Base-by-base conservation (phyloP, 1,284 basidiomycete genomes). In the Prillingera fragicola region DNA sequence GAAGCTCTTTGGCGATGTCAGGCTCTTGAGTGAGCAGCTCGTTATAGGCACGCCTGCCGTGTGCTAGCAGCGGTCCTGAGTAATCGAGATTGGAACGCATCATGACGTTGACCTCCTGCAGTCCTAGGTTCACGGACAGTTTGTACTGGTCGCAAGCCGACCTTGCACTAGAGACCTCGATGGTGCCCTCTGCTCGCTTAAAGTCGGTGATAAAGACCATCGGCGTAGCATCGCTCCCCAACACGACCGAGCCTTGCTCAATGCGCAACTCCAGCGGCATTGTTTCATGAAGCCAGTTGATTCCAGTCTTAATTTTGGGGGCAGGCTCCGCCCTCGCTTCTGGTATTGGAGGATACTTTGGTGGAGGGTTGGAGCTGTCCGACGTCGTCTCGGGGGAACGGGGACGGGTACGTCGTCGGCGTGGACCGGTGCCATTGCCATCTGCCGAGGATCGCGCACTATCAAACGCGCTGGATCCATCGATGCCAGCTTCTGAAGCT, bases 211-310 rank as follows among this genome's bases (percentile, higher is more conserved):
- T 81, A 21, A 92, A 74, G 12, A 94, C 72, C 57, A 77, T 83
- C 1, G 85, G 83, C 0, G 87, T 91, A 0, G 89, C 86, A 18
- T 80, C 73, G 67, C 90, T 94, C 8, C 90, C 90, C 26, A 83
- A 78, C 9, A 85, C 79, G 33, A 95, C 79, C 10, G 83, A 83
- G 14, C 87, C 86, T 40, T 82, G 85, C 15, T 74, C 74, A 13
- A 84, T 75, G 45, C 81, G 77, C 38, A 94, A 74, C 27, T 87
- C 85, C 45, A 92, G 65, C 1, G 90, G 90, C 8, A 94, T 71
- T 12, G 89, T 70, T 59, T 89, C 85, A 54, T 83, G 84, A 21
- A 66, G 55, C 64, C 64, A 68, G 40, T 59, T 59, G 14, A 70
- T 50, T 1, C 59, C 56, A 5, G 25, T 7, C 33, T 38, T 22